Evolutionary conservation across 768 basidiomycete species (phyloP), one percentile per base, ranked within the genome.

Genomic region (Leccinellum rugosiceps): DNA sequence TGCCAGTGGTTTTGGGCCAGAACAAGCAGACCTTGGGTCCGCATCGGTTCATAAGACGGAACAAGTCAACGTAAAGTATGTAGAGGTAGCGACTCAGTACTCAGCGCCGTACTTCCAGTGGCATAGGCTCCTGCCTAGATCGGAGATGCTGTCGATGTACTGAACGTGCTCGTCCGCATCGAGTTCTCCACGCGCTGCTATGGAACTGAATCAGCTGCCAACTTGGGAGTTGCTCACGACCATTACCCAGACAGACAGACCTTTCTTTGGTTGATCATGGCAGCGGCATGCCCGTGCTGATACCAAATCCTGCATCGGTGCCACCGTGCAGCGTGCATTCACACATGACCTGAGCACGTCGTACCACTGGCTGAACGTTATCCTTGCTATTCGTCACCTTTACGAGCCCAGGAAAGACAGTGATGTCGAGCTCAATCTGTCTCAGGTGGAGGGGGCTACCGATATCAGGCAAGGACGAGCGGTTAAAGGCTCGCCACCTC

Each of bases 131-230:
- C 25, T 35, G 4, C 77, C 84, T 41, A 95, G 95, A 3, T 75
- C 82, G 53, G 96, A 98, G 69, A 90, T 94, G 31, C 75, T 92
- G 55, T 28, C 28, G 6, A 6, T 38, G 34, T 58, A 7, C 28
- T 28, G 28, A 93, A 90, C 65, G 88, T 93, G 55, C 70, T 99
- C 34, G 86, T 94, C 4, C 78, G 97, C 49, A 94, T 94, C 6
- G 92, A 97, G 75, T 86, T 90, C 70, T 83, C 91, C 71, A 73
- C 98, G 68, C 87, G 96, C 96, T 19, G 78, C 94, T 34, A 80
- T 96, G 54, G 95, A 98, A 74, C 78, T 98, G 28, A 99, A 98
- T 71, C 90, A 93, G 72, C 75, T 99, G 89, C 89, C 15, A 89
- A 86, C n/a, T n/a, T n/a, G n/a, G 72, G 69, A 80, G 52, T 68